Percentiles rank a stretch among this genome's conserved stretches.
These are phyloP conservation scores for Circinella umbellata DNA, from an alignment of 371 early-diverging fungal genomes.

Conservation along the genomic window DNA sequence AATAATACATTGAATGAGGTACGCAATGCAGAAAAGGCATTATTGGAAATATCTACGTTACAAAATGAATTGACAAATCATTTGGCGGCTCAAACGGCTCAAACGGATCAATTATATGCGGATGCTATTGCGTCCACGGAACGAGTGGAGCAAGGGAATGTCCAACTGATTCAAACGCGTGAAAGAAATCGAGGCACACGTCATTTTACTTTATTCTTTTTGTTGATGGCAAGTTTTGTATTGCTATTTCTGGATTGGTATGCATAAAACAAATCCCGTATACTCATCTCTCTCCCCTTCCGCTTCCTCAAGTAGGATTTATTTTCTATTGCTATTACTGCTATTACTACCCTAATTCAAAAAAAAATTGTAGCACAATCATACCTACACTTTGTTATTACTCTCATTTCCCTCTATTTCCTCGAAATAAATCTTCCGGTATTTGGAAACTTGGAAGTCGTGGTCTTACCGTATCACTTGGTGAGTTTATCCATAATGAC, in stretches of 20 bases:
- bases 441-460: no score
- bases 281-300: no score
- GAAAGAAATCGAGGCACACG: conserved; percentile 63
- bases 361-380: no score
- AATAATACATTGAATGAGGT: conserved; percentile 68
- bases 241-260: conserved; percentile 79
- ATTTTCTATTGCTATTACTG: no score
- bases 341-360: no score
- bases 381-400: no score
- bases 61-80: conserved; percentile 68
- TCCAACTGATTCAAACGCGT: conserved; percentile 56
- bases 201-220: conserved; percentile 66
- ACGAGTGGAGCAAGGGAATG: conserved; percentile 64
- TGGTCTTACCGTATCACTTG: no score
- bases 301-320: no score
- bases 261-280: conserved; percentile 37
- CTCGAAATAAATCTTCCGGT: no score
- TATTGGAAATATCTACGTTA: conserved; percentile 70
- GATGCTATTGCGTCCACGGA: conserved; percentile 69
- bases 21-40: conserved; percentile 66
- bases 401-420: no score
- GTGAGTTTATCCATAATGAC: no score
- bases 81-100: conserved; percentile 68
- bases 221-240: conserved; percentile 67
- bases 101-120: conserved; percentile 70